Conservation (phyloP, 176 grass and related monocot species). For the Elymus sibiricus region DNA sequence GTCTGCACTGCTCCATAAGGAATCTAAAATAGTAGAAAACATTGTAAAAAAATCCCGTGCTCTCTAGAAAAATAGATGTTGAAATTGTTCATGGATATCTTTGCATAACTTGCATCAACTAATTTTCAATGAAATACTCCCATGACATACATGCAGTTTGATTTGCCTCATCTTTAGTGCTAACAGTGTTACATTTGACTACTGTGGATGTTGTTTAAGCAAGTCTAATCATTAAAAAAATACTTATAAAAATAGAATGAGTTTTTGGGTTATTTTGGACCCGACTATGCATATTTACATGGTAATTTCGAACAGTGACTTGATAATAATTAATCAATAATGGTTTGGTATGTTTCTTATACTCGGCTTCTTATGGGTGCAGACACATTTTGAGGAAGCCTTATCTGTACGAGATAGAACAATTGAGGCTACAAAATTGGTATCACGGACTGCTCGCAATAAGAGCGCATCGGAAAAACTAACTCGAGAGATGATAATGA, state of each 20-base stretch:
- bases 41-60: neutral
- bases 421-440: slow-evolving; percentile 63
- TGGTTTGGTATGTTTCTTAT: slow-evolving; percentile 25
- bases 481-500: slow-evolving; percentile 80
- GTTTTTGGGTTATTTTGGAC: neutral
- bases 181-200: slow-evolving; percentile 1
- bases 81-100: slow-evolving; percentile 1
- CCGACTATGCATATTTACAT: neutral
- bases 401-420: slow-evolving; percentile 72
- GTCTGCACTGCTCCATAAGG: neutral
- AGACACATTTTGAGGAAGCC: slow-evolving; percentile 97
- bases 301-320: neutral
- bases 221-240: neutral
- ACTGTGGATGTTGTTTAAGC: neutral
- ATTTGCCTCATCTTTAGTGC: neutral
- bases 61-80: neutral
- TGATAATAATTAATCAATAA: slow-evolving; percentile 12
- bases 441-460: slow-evolving; percentile 64
- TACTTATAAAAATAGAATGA: neutral
- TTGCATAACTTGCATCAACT: neutral
- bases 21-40: neutral
- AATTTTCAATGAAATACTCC: neutral
- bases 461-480: slow-evolving; percentile 82
- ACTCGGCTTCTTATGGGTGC: slow-evolving; percentile 26
- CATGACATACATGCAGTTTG: neutral